A percentile compares a stretch with the other conserved stretches of the same genome.
phyloP scores from a whole-genome alignment of 1,284 basidiomycete species.

The Tetrapyrgos nigripes region DNA sequence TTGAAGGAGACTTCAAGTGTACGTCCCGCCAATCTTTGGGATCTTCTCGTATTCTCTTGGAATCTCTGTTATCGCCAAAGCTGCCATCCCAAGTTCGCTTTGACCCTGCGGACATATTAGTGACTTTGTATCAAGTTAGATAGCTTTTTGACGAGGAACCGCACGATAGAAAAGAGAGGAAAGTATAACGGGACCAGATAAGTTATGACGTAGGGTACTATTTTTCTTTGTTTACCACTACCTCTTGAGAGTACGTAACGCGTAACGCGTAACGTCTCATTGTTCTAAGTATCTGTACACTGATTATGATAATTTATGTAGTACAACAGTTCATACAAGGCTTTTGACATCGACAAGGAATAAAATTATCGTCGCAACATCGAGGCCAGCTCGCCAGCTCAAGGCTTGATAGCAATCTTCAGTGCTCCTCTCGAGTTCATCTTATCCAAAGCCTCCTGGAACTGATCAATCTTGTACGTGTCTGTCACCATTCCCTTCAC shows the following conservation, averaged over 20 bases:
- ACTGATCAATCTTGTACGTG: constrained; percentile 78
- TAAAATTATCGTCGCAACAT: background rate
- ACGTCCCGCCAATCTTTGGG: constrained; percentile 80
- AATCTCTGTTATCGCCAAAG: constrained; percentile 37
- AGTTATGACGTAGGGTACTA: too few relatives aligned
- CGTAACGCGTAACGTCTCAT: too few relatives aligned
- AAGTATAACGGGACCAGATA: constrained; percentile 7
- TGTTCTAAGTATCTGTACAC: too few relatives aligned
- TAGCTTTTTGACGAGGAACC: constrained; percentile 76
- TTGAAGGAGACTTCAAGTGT: constrained; percentile 53
- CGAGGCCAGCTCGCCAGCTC: too few relatives aligned
- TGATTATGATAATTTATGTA: too few relatives aligned
- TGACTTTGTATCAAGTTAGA: constrained; percentile 62
- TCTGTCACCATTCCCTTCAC: constrained; percentile 89
- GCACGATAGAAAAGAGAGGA: constrained; percentile 68
- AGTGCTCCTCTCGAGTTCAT: constrained; percentile 77
- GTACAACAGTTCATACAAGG: too few relatives aligned
- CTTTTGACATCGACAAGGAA: too few relatives aligned
- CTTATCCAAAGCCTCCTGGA: constrained; percentile 84
- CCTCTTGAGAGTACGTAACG: too few relatives aligned
- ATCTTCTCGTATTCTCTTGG: constrained; percentile 66
- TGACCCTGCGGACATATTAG: constrained; percentile 83
- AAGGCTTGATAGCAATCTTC: constrained; percentile 69
- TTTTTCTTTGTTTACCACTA: too few relatives aligned
- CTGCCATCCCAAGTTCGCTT: constrained; percentile 77